Conservation (phyloP, 352 stramenopile genomes). For the Globisporangium echinulatum region DNA sequence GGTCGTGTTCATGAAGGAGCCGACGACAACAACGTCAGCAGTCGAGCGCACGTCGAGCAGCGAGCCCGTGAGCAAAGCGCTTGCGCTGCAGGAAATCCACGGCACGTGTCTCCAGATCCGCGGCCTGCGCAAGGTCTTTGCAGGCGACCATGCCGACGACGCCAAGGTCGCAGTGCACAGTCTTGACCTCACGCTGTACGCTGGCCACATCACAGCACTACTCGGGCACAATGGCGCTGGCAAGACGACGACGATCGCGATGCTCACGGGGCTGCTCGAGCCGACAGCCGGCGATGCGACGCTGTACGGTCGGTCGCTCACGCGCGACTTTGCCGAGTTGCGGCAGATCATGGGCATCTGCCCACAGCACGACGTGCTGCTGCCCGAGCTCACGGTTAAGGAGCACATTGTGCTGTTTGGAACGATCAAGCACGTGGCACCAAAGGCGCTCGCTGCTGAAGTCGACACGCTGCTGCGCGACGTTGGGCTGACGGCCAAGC, state of each 20-base stretch:
- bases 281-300: conserved; percentile 50
- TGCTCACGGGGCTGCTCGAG: conserved; percentile 81
- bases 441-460: conserved; percentile 13
- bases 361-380: conserved; percentile 96
- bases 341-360: conserved; percentile 93
- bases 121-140: conserved; percentile 53
- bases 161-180: conserved; percentile 62
- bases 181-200: conserved; percentile 78
- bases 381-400: conserved; percentile 90
- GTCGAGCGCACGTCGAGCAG: conserved; percentile 7
- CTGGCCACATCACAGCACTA: conserved; percentile 81
- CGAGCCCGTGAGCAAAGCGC: conserved; percentile 35
- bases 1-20: conserved; percentile 18
- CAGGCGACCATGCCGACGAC: conserved; percentile 34
- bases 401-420: conserved; percentile 94
- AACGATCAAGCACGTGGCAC: conserved; percentile 80
- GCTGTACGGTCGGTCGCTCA: conserved; percentile 68
- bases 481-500: conserved; percentile 89
- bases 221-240: conserved; percentile 56
- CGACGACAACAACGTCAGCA: background rate
- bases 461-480: conserved; percentile 54
- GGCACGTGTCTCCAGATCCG: conserved; percentile 43
- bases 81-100: conserved; percentile 32
- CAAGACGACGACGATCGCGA: conserved; percentile 83
- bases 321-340: conserved; percentile 78